Percentiles rank a stretch among this genome's conserved stretches.
These are phyloP conservation scores for Ceratocystis albifundus DNA, from an alignment of 2,329 filamentous ascomycete species.

Conservation along the genomic window DNA sequence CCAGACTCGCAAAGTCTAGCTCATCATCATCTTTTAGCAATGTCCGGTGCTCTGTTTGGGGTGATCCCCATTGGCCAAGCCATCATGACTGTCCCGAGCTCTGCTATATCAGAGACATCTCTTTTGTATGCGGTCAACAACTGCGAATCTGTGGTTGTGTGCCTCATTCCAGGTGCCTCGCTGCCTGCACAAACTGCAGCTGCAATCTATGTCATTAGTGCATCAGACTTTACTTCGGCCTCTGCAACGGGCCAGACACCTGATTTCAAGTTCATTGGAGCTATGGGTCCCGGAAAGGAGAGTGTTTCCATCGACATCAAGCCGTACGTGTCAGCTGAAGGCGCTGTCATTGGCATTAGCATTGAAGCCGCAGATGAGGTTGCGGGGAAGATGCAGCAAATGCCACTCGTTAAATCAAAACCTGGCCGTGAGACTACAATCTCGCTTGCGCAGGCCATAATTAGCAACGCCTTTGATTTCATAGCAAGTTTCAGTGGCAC, in stretches of 20 bases:
- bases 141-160: slow-evolving; percentile 68
- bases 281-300: slow-evolving; percentile 79
- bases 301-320: slow-evolving; percentile 76
- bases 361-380: slow-evolving; percentile 68
- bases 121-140: slow-evolving; percentile 43
- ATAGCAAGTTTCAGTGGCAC: slow-evolving; percentile 71
- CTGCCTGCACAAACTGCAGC: slow-evolving; percentile 69
- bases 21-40: slow-evolving; percentile 24
- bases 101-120: slow-evolving; percentile 43
- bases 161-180: slow-evolving; percentile 66
- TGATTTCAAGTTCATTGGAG: slow-evolving; percentile 76
- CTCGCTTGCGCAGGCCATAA: slow-evolving; percentile 80
- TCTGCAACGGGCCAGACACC: slow-evolving; percentile 35
- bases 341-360: slow-evolving; percentile 68
- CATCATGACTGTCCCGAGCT: slow-evolving; percentile 43
- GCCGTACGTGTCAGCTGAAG: slow-evolving; percentile 29
- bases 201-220: slow-evolving; percentile 70
- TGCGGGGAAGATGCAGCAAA: slow-evolving; percentile 52
- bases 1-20: neutral
- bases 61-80: slow-evolving; percentile 50
- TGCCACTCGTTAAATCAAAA: slow-evolving; percentile 37
- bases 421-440: slow-evolving; percentile 40
- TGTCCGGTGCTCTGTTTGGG: slow-evolving; percentile 43
- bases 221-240: slow-evolving; percentile 33
- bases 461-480: slow-evolving; percentile 96